These are phyloP conservation scores for Macadamia integrifolia DNA, from an alignment of 164 flowering plant species.

Conservation along the genomic window DNA sequence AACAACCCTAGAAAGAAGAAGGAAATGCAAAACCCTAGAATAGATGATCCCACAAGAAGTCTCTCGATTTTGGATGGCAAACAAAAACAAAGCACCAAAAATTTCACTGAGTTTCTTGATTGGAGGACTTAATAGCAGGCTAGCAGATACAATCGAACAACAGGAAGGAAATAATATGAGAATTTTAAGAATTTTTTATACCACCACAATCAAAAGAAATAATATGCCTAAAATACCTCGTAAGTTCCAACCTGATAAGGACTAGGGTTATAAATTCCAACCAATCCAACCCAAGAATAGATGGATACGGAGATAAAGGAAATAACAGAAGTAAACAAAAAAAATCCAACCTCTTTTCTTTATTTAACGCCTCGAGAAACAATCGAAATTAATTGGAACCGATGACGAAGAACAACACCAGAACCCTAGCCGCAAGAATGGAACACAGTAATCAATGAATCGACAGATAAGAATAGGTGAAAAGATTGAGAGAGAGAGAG, in stretches of 20 bases:
- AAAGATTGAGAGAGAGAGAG: no score
- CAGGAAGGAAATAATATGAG: not conserved
- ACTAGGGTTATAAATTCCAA: not conserved
- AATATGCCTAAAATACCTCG: not conserved
- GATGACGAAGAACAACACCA: not conserved
- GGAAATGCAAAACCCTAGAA: not conserved
- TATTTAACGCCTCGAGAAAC: not conserved
- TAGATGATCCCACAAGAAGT: slow-evolving; percentile 33
- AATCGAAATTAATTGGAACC: not conserved
- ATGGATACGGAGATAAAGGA: not conserved
- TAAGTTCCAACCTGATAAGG: not conserved
- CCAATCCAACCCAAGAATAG: not conserved
- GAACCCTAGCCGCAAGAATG: not conserved
- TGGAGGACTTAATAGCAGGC: not conserved
- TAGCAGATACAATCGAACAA: slow-evolving; percentile 4
- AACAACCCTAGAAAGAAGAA: not conserved
- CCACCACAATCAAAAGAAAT: not conserved
- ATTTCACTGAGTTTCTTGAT: slow-evolving; percentile 52
- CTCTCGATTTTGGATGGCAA: slow-evolving; percentile 64
- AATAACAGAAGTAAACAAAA: no score
- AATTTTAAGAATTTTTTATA: not conserved
- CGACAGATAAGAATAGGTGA: not conserved
- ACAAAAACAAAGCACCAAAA: slow-evolving; percentile 67
- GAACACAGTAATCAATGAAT: not conserved
- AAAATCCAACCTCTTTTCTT: not conserved